Conservation (phyloP, 2,329 filamentous ascomycete species). For the Pezicula neosporulosa region DNA sequence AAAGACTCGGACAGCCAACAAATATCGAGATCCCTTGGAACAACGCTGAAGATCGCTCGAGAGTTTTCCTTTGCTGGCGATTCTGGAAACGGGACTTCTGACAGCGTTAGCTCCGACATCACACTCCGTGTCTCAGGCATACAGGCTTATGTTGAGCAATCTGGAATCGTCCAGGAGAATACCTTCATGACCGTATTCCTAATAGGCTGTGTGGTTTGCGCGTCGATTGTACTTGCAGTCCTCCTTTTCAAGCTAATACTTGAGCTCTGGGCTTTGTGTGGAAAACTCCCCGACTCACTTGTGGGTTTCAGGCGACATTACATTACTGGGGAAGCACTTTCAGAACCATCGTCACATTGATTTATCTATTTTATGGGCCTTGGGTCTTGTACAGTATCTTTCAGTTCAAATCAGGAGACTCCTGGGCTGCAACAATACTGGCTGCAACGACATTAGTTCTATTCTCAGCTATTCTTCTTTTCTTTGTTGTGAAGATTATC, state of each 20-base stretch:
- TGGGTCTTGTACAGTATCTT: conserved; percentile 94
- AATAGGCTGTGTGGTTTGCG: conserved; percentile 80
- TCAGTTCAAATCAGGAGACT: conserved; percentile 86
- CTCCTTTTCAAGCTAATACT: conserved; percentile 85
- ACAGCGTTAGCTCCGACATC: conserved; percentile 35
- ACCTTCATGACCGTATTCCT: conserved; percentile 92
- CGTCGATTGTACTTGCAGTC: conserved; percentile 75
- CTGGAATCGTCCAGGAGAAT: conserved; percentile 79
- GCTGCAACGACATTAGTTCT: conserved; percentile 75
- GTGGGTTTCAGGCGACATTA: conserved; percentile 82
- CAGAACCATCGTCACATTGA: conserved; percentile 80
- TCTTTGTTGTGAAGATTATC: conserved; percentile 81
- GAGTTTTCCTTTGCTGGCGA: conserved; percentile 34
- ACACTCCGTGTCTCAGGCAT: conserved; percentile 61
- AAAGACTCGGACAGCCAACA: not conserved
- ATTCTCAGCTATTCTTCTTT: conserved; percentile 73
- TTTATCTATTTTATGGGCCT: conserved; percentile 83
- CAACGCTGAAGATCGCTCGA: conserved; percentile 51
- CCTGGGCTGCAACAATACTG: conserved; percentile 81
- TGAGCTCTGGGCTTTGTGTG: conserved; percentile 82
- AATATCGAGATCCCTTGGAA: conserved; percentile 38
- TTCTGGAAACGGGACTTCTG: conserved; percentile 50
- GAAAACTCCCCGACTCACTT: conserved; percentile 75
- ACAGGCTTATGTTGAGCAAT: conserved; percentile 71
- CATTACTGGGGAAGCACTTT: conserved; percentile 91